phyloP scores from a whole-genome alignment of 2,329 filamentous ascomycete species.

The Pseudocercospora cruenta region DNA sequence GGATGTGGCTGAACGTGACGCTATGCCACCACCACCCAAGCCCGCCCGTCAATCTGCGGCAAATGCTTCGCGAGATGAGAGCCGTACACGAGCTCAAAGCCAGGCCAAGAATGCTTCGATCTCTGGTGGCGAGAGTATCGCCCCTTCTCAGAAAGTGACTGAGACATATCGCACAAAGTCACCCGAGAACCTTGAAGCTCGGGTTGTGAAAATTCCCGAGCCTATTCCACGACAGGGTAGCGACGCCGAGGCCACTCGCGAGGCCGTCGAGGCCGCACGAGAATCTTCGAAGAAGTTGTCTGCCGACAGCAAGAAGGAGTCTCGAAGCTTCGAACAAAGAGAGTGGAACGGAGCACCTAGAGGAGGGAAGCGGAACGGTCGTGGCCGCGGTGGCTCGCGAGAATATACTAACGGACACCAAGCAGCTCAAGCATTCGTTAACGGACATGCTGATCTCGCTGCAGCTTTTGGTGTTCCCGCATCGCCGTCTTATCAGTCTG shows the following conservation, averaged over 20 bases:
- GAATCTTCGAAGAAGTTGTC: constrained; percentile 21
- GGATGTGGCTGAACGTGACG: constrained; percentile 33
- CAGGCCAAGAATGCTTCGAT: constrained; percentile 8
- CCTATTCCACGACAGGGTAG: constrained; percentile 25
- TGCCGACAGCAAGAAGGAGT: constrained; percentile 31
- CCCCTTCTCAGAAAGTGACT: constrained; percentile 6
- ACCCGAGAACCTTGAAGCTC: constrained; percentile 22
- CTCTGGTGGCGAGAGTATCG: not conserved
- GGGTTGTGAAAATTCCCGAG: constrained; percentile 26
- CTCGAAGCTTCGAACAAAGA: constrained; percentile 31
- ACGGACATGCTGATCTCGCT: constrained; percentile 33
- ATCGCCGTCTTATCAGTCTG: constrained; percentile 35
- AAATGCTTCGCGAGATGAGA: constrained; percentile 23
- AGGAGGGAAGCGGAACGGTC: constrained; percentile 37
- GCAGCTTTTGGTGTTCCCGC: constrained; percentile 30
- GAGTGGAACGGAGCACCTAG: constrained; percentile 29
- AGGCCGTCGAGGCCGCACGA: constrained; percentile 15
- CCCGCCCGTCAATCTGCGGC: constrained; percentile 18
- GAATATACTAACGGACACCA: constrained; percentile 39
- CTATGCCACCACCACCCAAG: constrained; percentile 33
- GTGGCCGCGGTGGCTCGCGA: constrained; percentile 38
- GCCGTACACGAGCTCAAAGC: constrained; percentile 19
- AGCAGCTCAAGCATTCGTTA: constrained; percentile 20
- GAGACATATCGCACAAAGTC: constrained; percentile 25
- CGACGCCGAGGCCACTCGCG: constrained; percentile 11